Conservation (phyloP, 306 rosid genomes). For the Corylus heterophylla region DNA sequence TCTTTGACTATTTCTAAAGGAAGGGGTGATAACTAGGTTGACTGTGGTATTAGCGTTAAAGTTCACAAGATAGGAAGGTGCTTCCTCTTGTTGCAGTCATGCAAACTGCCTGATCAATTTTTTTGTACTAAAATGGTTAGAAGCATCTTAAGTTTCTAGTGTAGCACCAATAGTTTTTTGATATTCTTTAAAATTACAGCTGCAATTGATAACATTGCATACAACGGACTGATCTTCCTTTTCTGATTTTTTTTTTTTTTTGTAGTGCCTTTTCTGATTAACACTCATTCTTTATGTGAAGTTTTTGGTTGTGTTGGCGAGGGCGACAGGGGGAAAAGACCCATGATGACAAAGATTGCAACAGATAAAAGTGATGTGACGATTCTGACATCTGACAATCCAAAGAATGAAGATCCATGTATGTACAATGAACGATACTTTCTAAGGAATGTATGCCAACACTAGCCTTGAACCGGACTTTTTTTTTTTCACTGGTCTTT, state of each 20-base stretch:
- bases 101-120: slow-evolving; percentile 1
- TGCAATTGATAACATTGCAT: not conserved
- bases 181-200: not conserved
- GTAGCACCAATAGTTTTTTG: not conserved
- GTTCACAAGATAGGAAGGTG: not conserved
- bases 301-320: slow-evolving; percentile 83
- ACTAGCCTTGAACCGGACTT: not conserved
- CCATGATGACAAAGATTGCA: slow-evolving; percentile 94
- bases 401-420: slow-evolving; percentile 89
- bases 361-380: slow-evolving; percentile 93
- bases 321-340: slow-evolving; percentile 82
- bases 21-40: not conserved
- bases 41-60: not conserved
- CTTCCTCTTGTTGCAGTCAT: not conserved
- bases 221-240: slow-evolving; percentile 15
- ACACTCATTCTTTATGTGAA: slow-evolving; percentile 37
- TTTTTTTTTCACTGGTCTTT: not conserved
- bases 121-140: slow-evolving; percentile 8
- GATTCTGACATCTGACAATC: slow-evolving; percentile 86
- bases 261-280: slow-evolving; percentile 20
- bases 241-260: slow-evolving; percentile 1
- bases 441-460: slow-evolving; percentile 15
- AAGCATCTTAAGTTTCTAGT: slow-evolving; percentile 5
- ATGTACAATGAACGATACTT: slow-evolving; percentile 38
- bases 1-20: not conserved